These are phyloP conservation scores for Lasiosphaeria ovina DNA, from an alignment of 495 filamentous ascomycete species.

Conservation along the genomic window DNA sequence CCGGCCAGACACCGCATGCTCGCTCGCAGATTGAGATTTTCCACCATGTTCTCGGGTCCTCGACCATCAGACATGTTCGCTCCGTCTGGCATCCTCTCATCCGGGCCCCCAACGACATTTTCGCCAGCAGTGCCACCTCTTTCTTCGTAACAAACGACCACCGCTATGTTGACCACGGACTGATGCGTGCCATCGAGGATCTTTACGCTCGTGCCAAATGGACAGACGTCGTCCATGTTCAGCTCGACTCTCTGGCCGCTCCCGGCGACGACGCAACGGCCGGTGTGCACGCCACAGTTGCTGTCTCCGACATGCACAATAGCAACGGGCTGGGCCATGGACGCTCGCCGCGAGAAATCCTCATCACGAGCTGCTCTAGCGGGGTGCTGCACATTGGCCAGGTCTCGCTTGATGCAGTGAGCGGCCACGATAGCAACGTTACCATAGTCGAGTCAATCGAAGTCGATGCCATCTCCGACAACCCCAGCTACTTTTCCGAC, in stretches of 20 bases:
- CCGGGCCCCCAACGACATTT: constrained; percentile 60
- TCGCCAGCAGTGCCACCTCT: constrained; percentile 45
- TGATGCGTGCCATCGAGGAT: constrained; percentile 44
- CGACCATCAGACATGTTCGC: constrained; percentile 36
- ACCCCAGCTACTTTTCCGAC: constrained; percentile 54
- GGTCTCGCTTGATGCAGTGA: constrained; percentile 34
- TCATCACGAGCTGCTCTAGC: constrained; percentile 43
- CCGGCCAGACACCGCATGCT: constrained; percentile 18
- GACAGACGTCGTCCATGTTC: constrained; percentile 35
- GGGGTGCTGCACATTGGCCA: constrained; percentile 29
- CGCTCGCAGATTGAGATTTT: constrained; percentile 58
- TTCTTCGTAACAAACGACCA: constrained; percentile 65
- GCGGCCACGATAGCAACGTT: constrained; percentile 36
- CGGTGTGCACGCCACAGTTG: constrained; percentile 46
- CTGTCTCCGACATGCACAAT: constrained; percentile 44
- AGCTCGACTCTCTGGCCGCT: constrained; percentile 21
- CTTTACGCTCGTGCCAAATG: constrained; percentile 32
- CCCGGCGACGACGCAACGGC: constrained; percentile 31
- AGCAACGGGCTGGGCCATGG: constrained; percentile 60
- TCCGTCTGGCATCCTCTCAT: constrained; percentile 49
- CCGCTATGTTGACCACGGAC: constrained; percentile 44
- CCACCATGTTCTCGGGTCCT: constrained; percentile 45
- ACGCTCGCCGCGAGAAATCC: constrained; percentile 42
- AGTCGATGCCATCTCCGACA: constrained; percentile 52
- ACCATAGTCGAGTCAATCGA: constrained; percentile 41